These are phyloP conservation scores for Aquilaria malaccensis DNA, from an alignment of 345 rosid species.

Conservation along the genomic window DNA sequence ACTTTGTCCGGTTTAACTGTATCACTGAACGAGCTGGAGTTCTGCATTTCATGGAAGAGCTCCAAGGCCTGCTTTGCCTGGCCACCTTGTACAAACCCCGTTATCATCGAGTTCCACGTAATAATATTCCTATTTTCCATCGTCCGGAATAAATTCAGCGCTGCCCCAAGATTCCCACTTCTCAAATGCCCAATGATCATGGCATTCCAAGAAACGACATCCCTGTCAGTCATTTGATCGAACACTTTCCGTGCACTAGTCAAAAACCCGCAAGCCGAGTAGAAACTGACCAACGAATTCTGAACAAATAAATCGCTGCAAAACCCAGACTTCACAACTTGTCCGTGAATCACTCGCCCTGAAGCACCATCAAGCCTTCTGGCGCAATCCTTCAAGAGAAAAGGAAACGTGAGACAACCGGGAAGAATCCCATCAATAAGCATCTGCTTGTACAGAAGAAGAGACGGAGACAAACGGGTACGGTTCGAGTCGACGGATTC, in stretches of 20 bases:
- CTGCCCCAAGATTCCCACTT: constrained; percentile 35
- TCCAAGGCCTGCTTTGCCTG: constrained; percentile 41
- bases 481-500: constrained; percentile 1
- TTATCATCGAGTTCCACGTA: constrained; percentile 56
- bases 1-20: constrained; percentile 40
- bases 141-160: constrained; percentile 27
- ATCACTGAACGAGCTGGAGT: constrained; percentile 7
- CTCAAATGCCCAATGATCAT: constrained; percentile 48
- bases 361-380: constrained; percentile 15
- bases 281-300: constrained; percentile 37
- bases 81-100: constrained; percentile 52
- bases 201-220: constrained; percentile 54
- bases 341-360: constrained; percentile 38
- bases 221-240: constrained; percentile 43
- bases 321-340: constrained; percentile 33
- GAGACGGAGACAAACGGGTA: constrained; percentile 6
- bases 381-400: constrained; percentile 49
- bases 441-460: constrained; percentile 41
- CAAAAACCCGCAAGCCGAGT: constrained; percentile 21
- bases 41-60: constrained; percentile 45
- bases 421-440: constrained; percentile 29
- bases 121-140: constrained; percentile 36
- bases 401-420: constrained; percentile 49
- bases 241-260: constrained; percentile 35
- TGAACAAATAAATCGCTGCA: constrained; percentile 32